A percentile compares a stretch with the other conserved stretches of the same genome.
phyloP scores from a whole-genome alignment of 768 basidiomycete genomes.

The Tricholoma sp. region DNA sequence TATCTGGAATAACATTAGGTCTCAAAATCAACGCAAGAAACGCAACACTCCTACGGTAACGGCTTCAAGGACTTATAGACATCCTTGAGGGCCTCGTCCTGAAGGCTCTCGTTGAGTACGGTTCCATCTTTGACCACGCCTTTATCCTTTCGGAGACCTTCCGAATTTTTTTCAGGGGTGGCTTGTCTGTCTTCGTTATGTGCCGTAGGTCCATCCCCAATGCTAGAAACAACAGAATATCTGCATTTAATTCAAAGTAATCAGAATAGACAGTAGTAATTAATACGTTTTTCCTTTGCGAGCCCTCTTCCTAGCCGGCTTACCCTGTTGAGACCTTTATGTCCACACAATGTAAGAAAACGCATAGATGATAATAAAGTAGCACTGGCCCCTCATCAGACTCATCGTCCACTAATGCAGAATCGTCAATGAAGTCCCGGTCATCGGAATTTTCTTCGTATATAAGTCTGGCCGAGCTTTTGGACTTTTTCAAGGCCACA shows the following conservation, averaged over 20 bases:
- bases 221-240: not conserved
- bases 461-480: not conserved
- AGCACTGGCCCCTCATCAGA: not conserved
- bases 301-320: not conserved
- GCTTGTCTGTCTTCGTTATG: not conserved
- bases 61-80: not conserved
- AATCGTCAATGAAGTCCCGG: not conserved
- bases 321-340: not conserved
- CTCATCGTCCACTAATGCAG: not conserved
- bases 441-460: not conserved
- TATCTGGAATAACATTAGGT: not conserved
- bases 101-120: not conserved
- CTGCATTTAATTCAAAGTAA: not conserved
- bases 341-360: not conserved
- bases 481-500: not conserved
- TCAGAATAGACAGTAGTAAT: not conserved
- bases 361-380: not conserved
- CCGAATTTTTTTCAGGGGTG: not conserved
- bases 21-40: not conserved
- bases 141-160: not conserved
- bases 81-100: not conserved
- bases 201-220: not conserved
- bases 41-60: not conserved
- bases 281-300: not conserved
- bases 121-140: not conserved